Evolutionary conservation across 78 protist species (phyloP).

Genomic region (Dictyostelium purpureum): DNA sequence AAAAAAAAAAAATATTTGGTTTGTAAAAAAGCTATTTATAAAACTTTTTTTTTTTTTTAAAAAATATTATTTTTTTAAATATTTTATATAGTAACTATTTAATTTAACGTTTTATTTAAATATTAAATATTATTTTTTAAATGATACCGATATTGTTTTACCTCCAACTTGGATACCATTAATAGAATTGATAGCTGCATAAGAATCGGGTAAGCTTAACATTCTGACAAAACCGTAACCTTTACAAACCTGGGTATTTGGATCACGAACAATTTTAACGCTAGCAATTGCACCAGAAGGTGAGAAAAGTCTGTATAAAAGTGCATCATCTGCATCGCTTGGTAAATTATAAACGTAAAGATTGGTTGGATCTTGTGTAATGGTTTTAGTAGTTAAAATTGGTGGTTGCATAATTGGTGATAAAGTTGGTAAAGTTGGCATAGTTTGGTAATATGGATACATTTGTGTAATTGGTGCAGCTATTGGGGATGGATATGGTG

Average conservation of each 20-base stretch:
- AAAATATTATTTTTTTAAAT: too few species aligned
- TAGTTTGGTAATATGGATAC: constrained; percentile 24
- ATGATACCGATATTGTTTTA: constrained; percentile 35
- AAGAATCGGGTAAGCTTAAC: constrained; percentile 31
- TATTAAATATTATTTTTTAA: constrained; percentile 30
- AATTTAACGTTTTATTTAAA: too few species aligned
- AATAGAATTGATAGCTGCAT: constrained; percentile 22
- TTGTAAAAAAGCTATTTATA: too few species aligned
- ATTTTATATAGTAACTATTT: too few species aligned
- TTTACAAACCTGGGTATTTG: constrained; percentile 12
- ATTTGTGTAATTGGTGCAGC: neutral
- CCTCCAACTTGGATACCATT: constrained; percentile 52
- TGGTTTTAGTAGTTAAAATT: neutral
- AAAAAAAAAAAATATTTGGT: too few species aligned
- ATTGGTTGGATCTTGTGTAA: constrained; percentile 34
- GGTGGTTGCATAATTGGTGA: neutral
- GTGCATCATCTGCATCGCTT: constrained; percentile 43
- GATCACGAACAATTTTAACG: constrained; percentile 63
- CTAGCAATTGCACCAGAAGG: constrained; percentile 75
- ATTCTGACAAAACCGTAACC: constrained; percentile 73
- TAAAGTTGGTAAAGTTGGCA: neutral
- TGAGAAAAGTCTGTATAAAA: constrained; percentile 41
- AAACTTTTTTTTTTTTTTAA: too few species aligned
- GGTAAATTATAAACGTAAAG: constrained; percentile 53
- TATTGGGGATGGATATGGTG: constrained; percentile 52